Conservation (phyloP, 2,329 filamentous ascomycete genomes). For the Bipolaris bicolor region DNA sequence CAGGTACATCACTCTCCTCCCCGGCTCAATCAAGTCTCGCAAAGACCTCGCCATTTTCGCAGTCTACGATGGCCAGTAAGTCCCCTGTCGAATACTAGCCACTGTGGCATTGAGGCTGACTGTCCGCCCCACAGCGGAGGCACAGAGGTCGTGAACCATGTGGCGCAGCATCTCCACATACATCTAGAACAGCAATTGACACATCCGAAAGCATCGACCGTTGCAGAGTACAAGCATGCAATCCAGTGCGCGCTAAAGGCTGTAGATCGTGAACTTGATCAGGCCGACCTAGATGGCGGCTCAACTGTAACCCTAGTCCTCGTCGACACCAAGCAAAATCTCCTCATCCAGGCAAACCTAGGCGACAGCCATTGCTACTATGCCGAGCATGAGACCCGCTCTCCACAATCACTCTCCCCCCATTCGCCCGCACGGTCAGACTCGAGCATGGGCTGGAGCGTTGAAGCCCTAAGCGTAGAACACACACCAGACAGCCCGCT, state of each 20-base stretch:
- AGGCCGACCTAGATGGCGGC: conserved; percentile 26
- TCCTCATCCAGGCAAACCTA: conserved; percentile 31
- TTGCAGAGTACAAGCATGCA: conserved; percentile 29
- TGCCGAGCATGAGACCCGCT: conserved; percentile 18
- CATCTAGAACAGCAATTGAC: conserved; percentile 29
- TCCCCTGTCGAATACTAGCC: background rate
- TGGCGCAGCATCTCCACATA: conserved; percentile 23
- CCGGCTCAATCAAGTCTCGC: conserved; percentile 27
- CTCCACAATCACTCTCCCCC: conserved; percentile 10
- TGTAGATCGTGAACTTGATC: conserved; percentile 27
- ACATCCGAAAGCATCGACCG: conserved; percentile 17
- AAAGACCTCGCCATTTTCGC: conserved; percentile 33
- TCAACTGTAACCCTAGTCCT: conserved; percentile 33
- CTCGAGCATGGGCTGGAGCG: conserved; percentile 22
- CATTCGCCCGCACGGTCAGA: conserved; percentile 8
- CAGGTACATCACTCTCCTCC: conserved; percentile 25
- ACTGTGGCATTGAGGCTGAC: conserved; percentile 11
- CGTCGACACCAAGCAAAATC: conserved; percentile 29
- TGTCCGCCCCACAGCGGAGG: conserved; percentile 20
- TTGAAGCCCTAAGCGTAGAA: conserved; percentile 26
- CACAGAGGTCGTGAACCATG: conserved; percentile 26
- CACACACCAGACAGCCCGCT: conserved; percentile 26
- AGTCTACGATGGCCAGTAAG: conserved; percentile 37
- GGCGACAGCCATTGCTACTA: conserved; percentile 33
- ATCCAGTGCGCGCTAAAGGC: conserved; percentile 31